Evolutionary conservation across 2,329 filamentous ascomycete genomes (phyloP).

Genomic region (Alternaria tenuissima): DNA sequence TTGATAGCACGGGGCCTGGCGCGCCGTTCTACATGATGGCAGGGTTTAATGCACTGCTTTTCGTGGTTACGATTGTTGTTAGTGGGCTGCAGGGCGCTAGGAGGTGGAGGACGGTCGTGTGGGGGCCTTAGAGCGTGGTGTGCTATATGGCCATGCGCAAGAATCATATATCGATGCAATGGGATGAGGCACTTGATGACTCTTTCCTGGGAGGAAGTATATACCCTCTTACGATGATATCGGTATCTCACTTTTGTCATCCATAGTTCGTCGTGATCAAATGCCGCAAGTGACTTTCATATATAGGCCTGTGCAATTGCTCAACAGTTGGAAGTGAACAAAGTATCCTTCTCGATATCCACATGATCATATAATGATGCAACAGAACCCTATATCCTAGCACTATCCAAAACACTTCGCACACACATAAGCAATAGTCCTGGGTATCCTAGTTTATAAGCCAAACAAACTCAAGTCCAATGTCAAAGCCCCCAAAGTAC

Average conservation of each 20-base stretch:
- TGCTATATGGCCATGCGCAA: not conserved
- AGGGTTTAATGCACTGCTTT: constrained; percentile 78
- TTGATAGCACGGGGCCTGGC: constrained; percentile 76
- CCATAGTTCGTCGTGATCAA: not conserved
- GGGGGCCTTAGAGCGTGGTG: not conserved
- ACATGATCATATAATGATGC: not conserved
- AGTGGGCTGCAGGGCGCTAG: constrained; percentile 19
- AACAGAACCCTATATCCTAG: too few species aligned
- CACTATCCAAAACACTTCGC: not conserved
- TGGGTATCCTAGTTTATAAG: not conserved
- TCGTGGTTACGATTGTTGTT: constrained; percentile 57
- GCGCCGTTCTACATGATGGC: constrained; percentile 97
- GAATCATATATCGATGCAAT: not conserved
- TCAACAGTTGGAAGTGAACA: not conserved
- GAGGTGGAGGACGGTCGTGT: constrained; percentile 9
- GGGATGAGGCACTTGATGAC: not conserved
- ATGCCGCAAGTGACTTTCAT: not conserved
- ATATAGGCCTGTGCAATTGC: not conserved
- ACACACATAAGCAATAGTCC: not conserved
- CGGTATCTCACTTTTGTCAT: not conserved
- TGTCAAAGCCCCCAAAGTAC: not conserved
- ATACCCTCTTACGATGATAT: constrained; percentile 3
- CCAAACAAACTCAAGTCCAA: not conserved
- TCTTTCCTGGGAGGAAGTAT: not conserved
- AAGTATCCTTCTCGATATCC: not conserved